These are phyloP conservation scores for Crithidia mellificae DNA, from an alignment of 208 protist species.

Conservation along the genomic window DNA sequence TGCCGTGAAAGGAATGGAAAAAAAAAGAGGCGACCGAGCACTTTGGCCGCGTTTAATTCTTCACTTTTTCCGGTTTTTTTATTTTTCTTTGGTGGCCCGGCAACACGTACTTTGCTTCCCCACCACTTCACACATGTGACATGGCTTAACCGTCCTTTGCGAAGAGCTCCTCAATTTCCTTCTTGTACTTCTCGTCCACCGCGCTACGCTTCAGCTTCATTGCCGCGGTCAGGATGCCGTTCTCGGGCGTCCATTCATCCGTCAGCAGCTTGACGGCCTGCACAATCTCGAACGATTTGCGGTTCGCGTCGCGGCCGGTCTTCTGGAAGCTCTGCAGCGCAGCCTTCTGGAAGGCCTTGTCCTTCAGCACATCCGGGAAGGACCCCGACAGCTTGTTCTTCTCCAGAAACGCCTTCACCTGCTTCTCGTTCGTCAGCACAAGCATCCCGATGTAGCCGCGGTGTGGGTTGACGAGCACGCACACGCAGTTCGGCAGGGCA, in stretches of 20 bases:
- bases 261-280: conserved; percentile 50
- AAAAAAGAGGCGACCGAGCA: too few relatives aligned
- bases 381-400: conserved; percentile 50
- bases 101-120: too few relatives aligned
- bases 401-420: conserved; percentile 54
- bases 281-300: conserved; percentile 77
- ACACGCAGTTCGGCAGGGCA: conserved; percentile 58
- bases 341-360: conserved; percentile 47
- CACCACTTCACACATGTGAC: neutral
- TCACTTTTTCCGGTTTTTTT: too few relatives aligned
- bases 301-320: conserved; percentile 49
- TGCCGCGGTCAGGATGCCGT: conserved; percentile 77
- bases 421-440: conserved; percentile 53
- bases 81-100: too few relatives aligned
- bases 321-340: conserved; percentile 50
- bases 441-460: conserved; percentile 68
- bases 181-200: conserved; percentile 67
- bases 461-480: conserved; percentile 77
- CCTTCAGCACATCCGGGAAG: conserved; percentile 55
- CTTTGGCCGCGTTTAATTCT: too few relatives aligned
- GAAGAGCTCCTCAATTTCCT: conserved; percentile 69
- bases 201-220: conserved; percentile 79
- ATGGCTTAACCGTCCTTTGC: conserved; percentile 30
- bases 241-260: conserved; percentile 87
- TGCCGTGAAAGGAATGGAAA: too few relatives aligned